Base-by-base conservation (phyloP, 805 yeast genomes). In the Myxozyma monticola region DNA sequence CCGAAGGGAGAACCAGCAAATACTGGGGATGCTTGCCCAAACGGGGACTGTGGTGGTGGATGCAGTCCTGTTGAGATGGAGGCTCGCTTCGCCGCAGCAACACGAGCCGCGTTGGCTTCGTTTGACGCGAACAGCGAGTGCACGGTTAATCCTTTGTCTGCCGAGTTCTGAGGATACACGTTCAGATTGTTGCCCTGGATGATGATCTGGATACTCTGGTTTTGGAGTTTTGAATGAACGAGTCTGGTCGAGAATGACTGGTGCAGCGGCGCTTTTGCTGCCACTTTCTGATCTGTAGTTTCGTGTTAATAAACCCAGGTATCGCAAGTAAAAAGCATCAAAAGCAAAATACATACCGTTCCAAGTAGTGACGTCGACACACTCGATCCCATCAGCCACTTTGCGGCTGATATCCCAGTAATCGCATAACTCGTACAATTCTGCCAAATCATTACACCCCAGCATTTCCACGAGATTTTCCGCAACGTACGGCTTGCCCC, bases 381-480 rank as follows among this genome's bases (percentile, higher is more conserved):
- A 61, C 17, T 44, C 52, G 49, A 49, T 30, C n/a, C 72, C 75
- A 31, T 70, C 64, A 10, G 46, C 65, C 12, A 71, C 72, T 1
- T 55, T 35, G 0, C 69, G 69, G 15, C 76, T 79, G 24, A 88
- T 70, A 1, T 80, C 83, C 64, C 84, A 88, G 60, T 85, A 77
- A 1, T 74, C 66, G 40, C 87, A 82, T 60, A 88, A 86, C 28
- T 68, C 71, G 2, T 69, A 47, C 12, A 86, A 62, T 44, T 82
- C 80, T 0, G 74, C 76, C 0, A 68, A 60, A n/a, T 76, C 66
- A 60, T 87, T 89, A 65, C 86, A 91, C 0, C 88, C 85, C 18
- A 93, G 72, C 56, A 80, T 65, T 0, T 68, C 65, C 17, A 68
- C 65, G 14, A 90, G 65, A 8, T 76, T 65, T 1, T 62, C 60